Evolutionary conservation across 1,139 yeast species (phyloP).

Genomic region (Geotrichum aggregatum): DNA sequence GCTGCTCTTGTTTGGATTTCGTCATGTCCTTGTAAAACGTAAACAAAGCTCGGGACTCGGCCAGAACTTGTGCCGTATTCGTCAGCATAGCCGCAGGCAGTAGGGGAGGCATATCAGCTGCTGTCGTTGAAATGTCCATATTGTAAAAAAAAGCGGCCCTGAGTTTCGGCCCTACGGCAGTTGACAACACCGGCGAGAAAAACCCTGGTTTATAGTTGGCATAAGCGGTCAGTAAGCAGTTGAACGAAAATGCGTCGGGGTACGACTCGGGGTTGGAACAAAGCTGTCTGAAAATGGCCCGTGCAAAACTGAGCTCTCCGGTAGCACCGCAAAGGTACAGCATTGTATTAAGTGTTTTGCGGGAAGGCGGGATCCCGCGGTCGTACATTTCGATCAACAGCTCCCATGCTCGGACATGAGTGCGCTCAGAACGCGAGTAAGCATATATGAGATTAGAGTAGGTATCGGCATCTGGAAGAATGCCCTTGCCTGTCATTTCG

Average conservation of each 20-base stretch:
- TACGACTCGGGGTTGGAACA: conserved; percentile 40
- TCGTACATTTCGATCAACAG: conserved; percentile 65
- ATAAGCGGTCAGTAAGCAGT: conserved; percentile 37
- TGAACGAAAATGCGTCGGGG: conserved; percentile 34
- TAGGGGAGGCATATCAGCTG: conserved; percentile 52
- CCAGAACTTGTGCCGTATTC: conserved; percentile 47
- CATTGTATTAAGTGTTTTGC: conserved; percentile 61
- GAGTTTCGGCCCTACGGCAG: conserved; percentile 34
- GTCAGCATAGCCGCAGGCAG: conserved; percentile 53
- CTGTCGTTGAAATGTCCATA: conserved; percentile 16
- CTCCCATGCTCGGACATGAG: conserved; percentile 67
- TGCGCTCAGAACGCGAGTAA: conserved; percentile 53
- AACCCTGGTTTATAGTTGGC: conserved; percentile 35
- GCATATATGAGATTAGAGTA: conserved; percentile 68
- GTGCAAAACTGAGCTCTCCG: conserved; percentile 69
- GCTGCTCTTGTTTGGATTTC: not conserved
- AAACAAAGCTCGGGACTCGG: conserved; percentile 80
- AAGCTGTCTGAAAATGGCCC: conserved; percentile 65
- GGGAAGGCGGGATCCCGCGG: conserved; percentile 43
- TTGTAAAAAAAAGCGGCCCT: conserved; percentile 30
- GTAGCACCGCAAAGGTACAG: conserved; percentile 70
- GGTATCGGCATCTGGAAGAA: conserved; percentile 45
- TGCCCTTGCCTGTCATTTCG: conserved; percentile 53
- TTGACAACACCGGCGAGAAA: conserved; percentile 37
- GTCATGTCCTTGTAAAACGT: conserved; percentile 44